Base-by-base conservation (phyloP, 1,139 yeast genomes). In the Candida pseudoviswanathii region DNA sequence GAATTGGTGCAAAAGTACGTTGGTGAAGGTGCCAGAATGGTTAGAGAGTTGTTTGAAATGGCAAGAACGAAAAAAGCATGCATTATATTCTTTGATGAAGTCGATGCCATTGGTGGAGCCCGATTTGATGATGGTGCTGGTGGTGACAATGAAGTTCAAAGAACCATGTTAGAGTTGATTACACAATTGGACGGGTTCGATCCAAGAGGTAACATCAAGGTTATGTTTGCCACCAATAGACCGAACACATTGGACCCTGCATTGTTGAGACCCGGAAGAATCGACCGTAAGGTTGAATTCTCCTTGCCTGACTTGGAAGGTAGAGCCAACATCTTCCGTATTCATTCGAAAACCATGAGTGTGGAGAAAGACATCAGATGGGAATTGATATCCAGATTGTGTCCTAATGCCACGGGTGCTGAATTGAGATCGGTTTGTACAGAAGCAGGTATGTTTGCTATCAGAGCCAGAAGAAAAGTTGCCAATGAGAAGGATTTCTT, bases 11-110 rank as follows among this genome's bases (percentile, higher is more conserved):
- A 94, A 68, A 94, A 94, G 70, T 94, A 94, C 67, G 99, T 94
- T 48, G 99, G 99, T 65, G 99, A 94, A 74, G 99, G 99, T 73
- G 99, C 99, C 4, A 84, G 99, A 66, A 94, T 94, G 99, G 98
- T 94, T 51, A 83, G 99, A 67, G 99, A 94, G 72, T 79, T 94
- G 63, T 94, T 94, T 64, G 99, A 94, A 68, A 91, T 94, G 98
- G 99, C 99, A 1, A 85, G 99, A 68, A 89, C 97, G 37, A 92
- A 94, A 70, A 91, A 92, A 66, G 98, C 99, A 4, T 92, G 97
- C 71, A 94, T 94, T 64, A 92, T 94, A 54, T 88, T 88, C 70
- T 92, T 94, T 64, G 99, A 94, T 72, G 99, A 94, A 76, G 88
- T 94, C 58, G 99, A 94, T 74, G 98, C 99, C 37, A 90, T 94